phyloP scores from a whole-genome alignment of 2,329 filamentous ascomycete species.

The Geosmithia morbida region DNA sequence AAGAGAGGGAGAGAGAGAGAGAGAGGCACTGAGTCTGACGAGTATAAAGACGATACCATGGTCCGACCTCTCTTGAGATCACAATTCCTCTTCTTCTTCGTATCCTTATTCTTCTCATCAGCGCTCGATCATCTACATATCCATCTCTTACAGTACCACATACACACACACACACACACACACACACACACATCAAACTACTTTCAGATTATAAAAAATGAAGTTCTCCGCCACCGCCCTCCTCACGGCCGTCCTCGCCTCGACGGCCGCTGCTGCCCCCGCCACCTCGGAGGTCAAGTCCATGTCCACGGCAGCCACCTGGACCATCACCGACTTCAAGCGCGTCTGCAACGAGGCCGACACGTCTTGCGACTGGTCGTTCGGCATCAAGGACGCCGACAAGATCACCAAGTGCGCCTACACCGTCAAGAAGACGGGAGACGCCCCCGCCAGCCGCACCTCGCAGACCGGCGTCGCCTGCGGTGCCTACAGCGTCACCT shows the following conservation, averaged over 20 bases:
- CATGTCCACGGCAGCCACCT: slow-evolving; percentile 23
- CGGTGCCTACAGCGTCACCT: slow-evolving; percentile 31
- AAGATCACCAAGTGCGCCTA: slow-evolving; percentile 1
- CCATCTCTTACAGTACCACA: too few relatives aligned
- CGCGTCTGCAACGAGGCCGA: slow-evolving; percentile 21
- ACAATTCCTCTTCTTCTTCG: not conserved
- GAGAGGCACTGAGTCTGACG: too few relatives aligned
- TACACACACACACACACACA: not conserved
- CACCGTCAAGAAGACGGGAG: slow-evolving; percentile 15
- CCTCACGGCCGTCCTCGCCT: slow-evolving; percentile 18
- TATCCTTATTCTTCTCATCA: not conserved
- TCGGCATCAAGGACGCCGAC: slow-evolving; percentile 18
- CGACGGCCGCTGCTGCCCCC: slow-evolving; percentile 20
- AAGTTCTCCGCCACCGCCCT: slow-evolving; percentile 22
- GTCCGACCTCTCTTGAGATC: too few relatives aligned
- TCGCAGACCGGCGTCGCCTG: slow-evolving; percentile 19
- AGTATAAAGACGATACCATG: not conserved
- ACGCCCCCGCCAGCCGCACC: slow-evolving; percentile 22
- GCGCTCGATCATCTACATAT: too few relatives aligned
- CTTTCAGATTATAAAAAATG: slow-evolving; percentile 23
- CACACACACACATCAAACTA: slow-evolving; percentile 4
- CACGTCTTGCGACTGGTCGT: slow-evolving; percentile 18
- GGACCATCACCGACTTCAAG: slow-evolving; percentile 19
- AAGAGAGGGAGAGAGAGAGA: too few relatives aligned
- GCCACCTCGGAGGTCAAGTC: slow-evolving; percentile 12